Conservation (phyloP, 331 rosid genomes). For the Quercus lobata region DNA sequence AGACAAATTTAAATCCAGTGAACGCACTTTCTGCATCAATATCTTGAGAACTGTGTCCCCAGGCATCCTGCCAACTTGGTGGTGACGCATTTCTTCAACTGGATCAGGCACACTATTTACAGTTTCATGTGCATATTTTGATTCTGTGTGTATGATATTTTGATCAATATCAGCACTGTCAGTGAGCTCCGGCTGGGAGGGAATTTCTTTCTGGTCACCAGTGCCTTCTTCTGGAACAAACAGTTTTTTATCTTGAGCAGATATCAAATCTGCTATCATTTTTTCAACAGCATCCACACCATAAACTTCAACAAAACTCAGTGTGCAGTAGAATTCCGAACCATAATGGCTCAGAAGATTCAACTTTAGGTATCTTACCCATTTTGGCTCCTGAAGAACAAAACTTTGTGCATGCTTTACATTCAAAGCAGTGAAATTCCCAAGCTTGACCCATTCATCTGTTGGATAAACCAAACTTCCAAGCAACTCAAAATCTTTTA, state of each 20-base stretch:
- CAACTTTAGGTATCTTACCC: conserved; percentile 91
- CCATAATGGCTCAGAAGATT: conserved; percentile 81
- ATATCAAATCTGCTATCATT: conserved; percentile 90
- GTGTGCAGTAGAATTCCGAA: conserved; percentile 86
- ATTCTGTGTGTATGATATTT: conserved; percentile 30
- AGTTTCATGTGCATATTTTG: conserved; percentile 37
- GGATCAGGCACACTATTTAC: conserved; percentile 50
- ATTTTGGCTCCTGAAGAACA: conserved; percentile 78
- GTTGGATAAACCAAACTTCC: conserved; percentile 88
- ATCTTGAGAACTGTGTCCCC: conserved; percentile 96
- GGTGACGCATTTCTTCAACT: conserved; percentile 66
- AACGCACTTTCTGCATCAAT: conserved; percentile 91
- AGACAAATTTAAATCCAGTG: conserved; percentile 70
- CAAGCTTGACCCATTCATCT: conserved; percentile 74
- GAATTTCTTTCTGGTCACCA: conserved; percentile 36
- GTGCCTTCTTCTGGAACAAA: conserved; percentile 40
- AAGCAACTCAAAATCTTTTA: conserved; percentile 68
- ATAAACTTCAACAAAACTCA: conserved; percentile 66
- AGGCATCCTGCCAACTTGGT: conserved; percentile 92
- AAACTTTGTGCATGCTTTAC: conserved; percentile 72
- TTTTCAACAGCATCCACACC: conserved; percentile 97
- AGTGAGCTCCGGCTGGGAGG: conserved; percentile 34
- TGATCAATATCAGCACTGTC: conserved; percentile 34
- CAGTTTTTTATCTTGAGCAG: conserved; percentile 39
- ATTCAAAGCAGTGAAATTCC: conserved; percentile 78